Evolutionary conservation across 257 asterid species (phyloP), one percentile per base, ranked within the genome.

Genomic region (Ilex asprella): DNA sequence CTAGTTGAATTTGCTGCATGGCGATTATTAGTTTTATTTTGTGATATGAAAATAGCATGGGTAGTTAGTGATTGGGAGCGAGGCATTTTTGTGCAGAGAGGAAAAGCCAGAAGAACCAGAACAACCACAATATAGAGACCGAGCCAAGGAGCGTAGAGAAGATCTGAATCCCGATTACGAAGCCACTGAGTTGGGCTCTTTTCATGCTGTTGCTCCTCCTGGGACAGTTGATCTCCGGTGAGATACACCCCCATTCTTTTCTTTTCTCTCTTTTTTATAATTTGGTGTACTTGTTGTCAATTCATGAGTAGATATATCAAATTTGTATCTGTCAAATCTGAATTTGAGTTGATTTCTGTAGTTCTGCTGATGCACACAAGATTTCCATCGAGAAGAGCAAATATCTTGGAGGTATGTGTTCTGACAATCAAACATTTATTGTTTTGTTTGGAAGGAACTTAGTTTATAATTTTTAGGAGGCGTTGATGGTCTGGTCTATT

Each of bases 181-280:
- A 77, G 73, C 83, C 56, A 79, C 91, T 12, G 97, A 89, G 69
- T 61, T 87, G 78, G 86, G 97, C 9, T 80, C 91, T 16, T 93
- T 89, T 75, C 97, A 89, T 62, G 96, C 95, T 57, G 99, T 89
- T 71, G 96, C 96, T 63, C 99, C 99, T n/a, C 99, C 99, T 0
- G 99, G 99, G 35, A 75, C 81, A 66, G 85, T 67, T 66, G 97
- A 93, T 67, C 64, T 91, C 27, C 68, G 79, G 98, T 91, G 73
- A 68, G 75, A 63, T 39, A 41, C 5, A 39, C 12, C 9, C 32
- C 10, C 16, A 30, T 12, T 30, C 39, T 43, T 47, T 49, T 60
- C 60, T 11, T 55, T 56, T 39, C 31, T 49, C 32, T 12, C 54
- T 15, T 30, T 60, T 16, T 39, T 29, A 30, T 15, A 59, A 41